Evolutionary conservation across 768 basidiomycete genomes (phyloP).

Genomic region (Dacryopinax spathularia): DNA sequence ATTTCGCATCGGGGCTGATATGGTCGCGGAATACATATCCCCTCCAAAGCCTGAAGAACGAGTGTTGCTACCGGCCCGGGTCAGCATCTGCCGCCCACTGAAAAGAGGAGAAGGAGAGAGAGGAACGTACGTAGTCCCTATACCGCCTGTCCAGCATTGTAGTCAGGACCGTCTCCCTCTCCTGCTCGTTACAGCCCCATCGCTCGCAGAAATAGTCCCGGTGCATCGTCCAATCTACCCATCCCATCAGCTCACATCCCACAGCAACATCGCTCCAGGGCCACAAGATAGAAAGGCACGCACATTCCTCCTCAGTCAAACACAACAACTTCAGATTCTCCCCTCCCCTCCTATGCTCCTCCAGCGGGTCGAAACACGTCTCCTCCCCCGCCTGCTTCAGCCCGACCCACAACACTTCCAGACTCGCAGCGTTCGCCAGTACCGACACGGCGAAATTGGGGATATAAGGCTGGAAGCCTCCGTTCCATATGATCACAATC

Average conservation of each 20-base stretch:
- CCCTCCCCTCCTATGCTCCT: not conserved
- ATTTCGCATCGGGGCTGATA: slow-evolving; percentile 2
- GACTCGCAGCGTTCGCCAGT: not conserved
- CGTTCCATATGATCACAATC: not conserved
- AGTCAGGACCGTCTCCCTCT: not conserved
- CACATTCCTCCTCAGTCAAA: not conserved
- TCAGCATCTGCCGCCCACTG: not conserved
- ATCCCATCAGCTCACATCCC: not conserved
- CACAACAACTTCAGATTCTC: slow-evolving; percentile 1
- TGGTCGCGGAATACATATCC: slow-evolving; percentile 9
- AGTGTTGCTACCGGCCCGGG: slow-evolving; percentile 1
- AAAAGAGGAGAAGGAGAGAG: not conserved
- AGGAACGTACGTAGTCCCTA: slow-evolving; percentile 5
- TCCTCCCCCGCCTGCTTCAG: not conserved
- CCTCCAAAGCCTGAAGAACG: slow-evolving; percentile 6
- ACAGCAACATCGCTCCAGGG: too few species aligned
- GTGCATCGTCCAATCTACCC: slow-evolving; percentile 6
- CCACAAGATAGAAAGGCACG: too few species aligned
- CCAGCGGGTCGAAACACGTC: not conserved
- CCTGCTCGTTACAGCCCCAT: slow-evolving; percentile 4
- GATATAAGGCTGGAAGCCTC: not conserved
- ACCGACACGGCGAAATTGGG: not conserved
- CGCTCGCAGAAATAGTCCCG: slow-evolving; percentile 8
- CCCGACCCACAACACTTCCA: slow-evolving; percentile 2
- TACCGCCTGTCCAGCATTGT: not conserved